phyloP scores from a whole-genome alignment of 352 stramenopile genomes.

The Globisporangium sylvaticum region DNA sequence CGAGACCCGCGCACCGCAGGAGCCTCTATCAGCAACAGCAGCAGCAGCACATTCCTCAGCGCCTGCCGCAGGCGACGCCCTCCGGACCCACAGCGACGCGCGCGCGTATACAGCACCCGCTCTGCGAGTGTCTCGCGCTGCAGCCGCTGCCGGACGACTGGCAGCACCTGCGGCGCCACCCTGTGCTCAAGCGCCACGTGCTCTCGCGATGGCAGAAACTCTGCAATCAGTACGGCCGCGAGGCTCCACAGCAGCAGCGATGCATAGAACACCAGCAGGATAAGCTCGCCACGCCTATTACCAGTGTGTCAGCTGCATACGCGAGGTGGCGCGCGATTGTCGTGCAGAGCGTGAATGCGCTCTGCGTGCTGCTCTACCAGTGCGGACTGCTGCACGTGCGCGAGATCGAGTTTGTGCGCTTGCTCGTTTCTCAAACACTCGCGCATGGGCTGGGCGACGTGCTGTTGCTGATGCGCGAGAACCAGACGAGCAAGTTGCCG shows the following conservation, averaged over 20 bases:
- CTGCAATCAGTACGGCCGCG: conserved; percentile 18
- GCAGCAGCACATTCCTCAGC: not conserved
- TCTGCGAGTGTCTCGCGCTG: conserved; percentile 37
- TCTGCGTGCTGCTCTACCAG: conserved; percentile 37
- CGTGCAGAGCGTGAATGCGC: conserved; percentile 23
- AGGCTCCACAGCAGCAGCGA: not conserved
- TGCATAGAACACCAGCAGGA: not conserved
- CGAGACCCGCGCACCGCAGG: conserved; percentile 5
- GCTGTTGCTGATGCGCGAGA: not conserved
- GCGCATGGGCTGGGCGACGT: conserved; percentile 13
- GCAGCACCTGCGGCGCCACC: conserved; percentile 30
- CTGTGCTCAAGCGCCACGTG: conserved; percentile 48
- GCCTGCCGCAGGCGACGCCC: not conserved
- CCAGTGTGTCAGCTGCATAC: conserved; percentile 5
- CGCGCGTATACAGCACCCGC: conserved; percentile 18
- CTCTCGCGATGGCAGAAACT: conserved; percentile 25
- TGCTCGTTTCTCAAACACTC: conserved; percentile 10
- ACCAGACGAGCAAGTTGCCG: conserved; percentile 12
- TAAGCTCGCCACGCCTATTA: not conserved
- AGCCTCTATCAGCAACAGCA: not conserved
- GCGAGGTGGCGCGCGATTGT: conserved; percentile 14
- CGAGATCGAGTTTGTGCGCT: conserved; percentile 16
- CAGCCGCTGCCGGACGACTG: conserved; percentile 15
- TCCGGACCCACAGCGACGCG: not conserved
- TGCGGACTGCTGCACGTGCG: conserved; percentile 30